Base-by-base conservation (phyloP, 192 early-diverging fungal genomes). In the Backusella australiensis region DNA sequence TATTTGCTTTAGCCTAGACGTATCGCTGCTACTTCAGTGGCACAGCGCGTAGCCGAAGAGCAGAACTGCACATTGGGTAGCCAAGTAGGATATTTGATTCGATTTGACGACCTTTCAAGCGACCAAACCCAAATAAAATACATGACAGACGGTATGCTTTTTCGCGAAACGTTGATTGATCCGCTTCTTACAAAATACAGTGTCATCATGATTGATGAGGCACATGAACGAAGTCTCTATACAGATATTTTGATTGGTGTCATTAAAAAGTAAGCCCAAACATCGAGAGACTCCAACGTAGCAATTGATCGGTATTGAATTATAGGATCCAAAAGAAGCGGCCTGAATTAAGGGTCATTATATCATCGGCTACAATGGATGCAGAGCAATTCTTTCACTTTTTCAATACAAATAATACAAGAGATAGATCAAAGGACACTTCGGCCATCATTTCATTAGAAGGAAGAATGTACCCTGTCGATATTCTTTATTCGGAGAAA, bases 121-220 rank as follows among this genome's bases (percentile, higher is more conserved):
- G 71, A 78, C 6, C 80, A 76, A 52, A 90, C 89, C 0, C 74
- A 87, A 46, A 93, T 96, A 69, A 96, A 96, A 74, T 96, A 91
- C 85, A 89, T 96, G 91, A 93, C 93, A 9, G 94, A 94, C 75
- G 93, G 93, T 17, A 91, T 95, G 86, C 82, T 95, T n/a, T 93
- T 94, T 75, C 84, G 92, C 19, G 94, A 95, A 71, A 89, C 88
- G 0, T 82, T 95, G 46, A 78, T 91, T 70, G 94, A 95, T 80
- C 94, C 94, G 7, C 74, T 94, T 1, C 74, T 95, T 59, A 88
- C 83, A 21, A 80, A 84, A 29, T 95, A 95, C 83, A 90, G 87
- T 66, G 90, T 89, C 6, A 89, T 95, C 23, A 93, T 95, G 90
- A 80, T 95, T 73, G 94, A 95, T 78, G 91, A 95, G 73, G 92